Conservation (phyloP, 495 filamentous ascomycete species). For the Ascobolus immersus region DNA sequence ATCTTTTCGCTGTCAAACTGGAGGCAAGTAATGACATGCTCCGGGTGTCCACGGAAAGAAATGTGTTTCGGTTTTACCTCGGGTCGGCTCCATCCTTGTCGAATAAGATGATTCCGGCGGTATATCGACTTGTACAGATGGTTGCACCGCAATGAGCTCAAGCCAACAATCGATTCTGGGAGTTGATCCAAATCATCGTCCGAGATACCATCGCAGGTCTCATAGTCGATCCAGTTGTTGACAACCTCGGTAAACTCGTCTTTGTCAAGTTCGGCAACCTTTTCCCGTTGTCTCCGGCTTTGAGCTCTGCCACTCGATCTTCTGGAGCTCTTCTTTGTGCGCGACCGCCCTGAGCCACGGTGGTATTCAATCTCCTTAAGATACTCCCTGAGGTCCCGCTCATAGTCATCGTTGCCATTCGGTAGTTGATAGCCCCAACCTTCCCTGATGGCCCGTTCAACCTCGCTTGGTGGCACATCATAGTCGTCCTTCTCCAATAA, state of each 20-base stretch:
- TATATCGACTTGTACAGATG: constrained; percentile 96
- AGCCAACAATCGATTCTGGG: constrained; percentile 34
- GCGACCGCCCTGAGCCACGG: constrained; percentile 1
- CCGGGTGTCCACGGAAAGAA: constrained; percentile 81
- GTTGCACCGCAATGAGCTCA: constrained; percentile 50
- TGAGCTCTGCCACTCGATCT: constrained; percentile 17
- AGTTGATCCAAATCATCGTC: neutral
- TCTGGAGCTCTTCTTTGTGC: constrained; percentile 26
- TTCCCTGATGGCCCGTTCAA: constrained; percentile 63
- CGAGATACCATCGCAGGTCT: too few relatives aligned
- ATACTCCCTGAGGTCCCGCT: constrained; percentile 42
- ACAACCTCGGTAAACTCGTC: constrained; percentile 16
- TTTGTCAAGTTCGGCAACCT: constrained; percentile 15
- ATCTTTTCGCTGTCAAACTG: constrained; percentile 98
- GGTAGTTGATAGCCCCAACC: constrained; percentile 99
- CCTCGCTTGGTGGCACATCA: constrained; percentile 49
- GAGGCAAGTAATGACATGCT: constrained; percentile 90
- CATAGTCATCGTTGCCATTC: constrained; percentile 42
- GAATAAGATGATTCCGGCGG: constrained; percentile 67
- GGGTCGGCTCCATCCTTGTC: constrained; percentile 67
- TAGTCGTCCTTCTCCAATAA: constrained; percentile 68
- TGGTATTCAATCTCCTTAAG: constrained; percentile 1
- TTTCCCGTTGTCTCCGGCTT: constrained; percentile 15
- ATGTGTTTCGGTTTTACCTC: constrained; percentile 76
- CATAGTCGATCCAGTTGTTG: too few relatives aligned